Evolutionary conservation across 345 rosid genomes (phyloP).

Genomic region (Acer negundo): DNA sequence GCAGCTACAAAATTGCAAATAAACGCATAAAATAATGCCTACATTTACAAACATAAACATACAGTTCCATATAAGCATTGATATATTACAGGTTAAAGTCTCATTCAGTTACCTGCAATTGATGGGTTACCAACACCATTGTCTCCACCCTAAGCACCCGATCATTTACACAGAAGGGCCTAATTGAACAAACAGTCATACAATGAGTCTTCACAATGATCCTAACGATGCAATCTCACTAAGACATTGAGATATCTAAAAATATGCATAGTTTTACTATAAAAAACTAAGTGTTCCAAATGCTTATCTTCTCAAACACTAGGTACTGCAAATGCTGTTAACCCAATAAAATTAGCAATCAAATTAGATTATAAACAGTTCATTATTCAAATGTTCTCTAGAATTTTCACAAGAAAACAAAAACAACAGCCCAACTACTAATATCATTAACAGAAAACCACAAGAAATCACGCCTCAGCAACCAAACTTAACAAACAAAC

Average conservation of each 20-base stretch:
- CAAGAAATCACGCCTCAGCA: constrained; percentile 2
- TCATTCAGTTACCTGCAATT: constrained; percentile 61
- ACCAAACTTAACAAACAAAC: background rate
- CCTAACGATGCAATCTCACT: background rate
- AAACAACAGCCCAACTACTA: background rate
- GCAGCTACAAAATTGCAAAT: background rate
- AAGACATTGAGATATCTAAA: background rate
- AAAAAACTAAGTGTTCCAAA: background rate
- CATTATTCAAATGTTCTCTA: background rate
- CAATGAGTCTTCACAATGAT: constrained; percentile 1
- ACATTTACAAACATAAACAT: background rate
- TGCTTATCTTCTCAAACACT: background rate
- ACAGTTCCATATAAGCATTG: background rate
- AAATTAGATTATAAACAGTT: background rate
- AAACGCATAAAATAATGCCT: background rate
- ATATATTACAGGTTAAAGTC: constrained; percentile 6
- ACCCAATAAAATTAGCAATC: background rate
- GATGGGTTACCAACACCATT: constrained; percentile 92
- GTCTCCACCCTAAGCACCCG: constrained; percentile 52
- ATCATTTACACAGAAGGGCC: constrained; percentile 62
- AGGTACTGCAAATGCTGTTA: background rate
- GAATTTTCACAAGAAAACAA: background rate
- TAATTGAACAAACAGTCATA: constrained; percentile 31
- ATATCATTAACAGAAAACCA: background rate
- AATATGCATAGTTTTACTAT: background rate